Evolutionary conservation across 2,329 filamentous ascomycete genomes (phyloP).

Genomic region (Colletotrichum falcatum): DNA sequence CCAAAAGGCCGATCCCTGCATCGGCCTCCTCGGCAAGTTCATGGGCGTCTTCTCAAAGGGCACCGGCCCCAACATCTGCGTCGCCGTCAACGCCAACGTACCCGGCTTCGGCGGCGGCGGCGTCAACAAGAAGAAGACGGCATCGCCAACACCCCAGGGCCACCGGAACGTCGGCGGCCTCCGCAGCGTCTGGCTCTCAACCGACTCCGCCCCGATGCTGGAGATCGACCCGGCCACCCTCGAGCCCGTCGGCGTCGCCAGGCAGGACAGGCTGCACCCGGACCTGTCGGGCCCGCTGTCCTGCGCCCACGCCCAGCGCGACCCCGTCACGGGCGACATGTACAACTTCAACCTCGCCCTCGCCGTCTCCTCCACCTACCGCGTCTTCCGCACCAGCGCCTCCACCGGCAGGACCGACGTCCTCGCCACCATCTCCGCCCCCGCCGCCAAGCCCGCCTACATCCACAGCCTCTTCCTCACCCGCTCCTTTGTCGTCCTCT

Average conservation of each 20-base stretch:
- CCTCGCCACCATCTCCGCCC: constrained; percentile 72
- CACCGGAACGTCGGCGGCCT: constrained; percentile 44
- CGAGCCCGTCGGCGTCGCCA: constrained; percentile 75
- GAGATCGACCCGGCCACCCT: constrained; percentile 77
- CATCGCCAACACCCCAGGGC: background rate
- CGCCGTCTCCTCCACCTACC: constrained; percentile 69
- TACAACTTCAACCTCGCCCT: constrained; percentile 86
- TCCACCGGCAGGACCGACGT: constrained; percentile 75
- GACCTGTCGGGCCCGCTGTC: constrained; percentile 75
- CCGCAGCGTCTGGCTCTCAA: constrained; percentile 65
- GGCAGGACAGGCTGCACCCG: constrained; percentile 73
- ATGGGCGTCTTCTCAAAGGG: constrained; percentile 67
- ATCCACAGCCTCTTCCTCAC: constrained; percentile 88
- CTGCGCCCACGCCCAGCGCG: constrained; percentile 77
- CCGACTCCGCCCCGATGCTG: constrained; percentile 68
- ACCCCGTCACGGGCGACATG: constrained; percentile 78
- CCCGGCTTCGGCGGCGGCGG: constrained; percentile 59
- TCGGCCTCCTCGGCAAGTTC: constrained; percentile 78
- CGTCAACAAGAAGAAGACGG: background rate
- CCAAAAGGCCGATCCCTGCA: constrained; percentile 79
- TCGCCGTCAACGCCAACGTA: constrained; percentile 74
- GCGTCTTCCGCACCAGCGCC: constrained; percentile 75
- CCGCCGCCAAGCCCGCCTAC: constrained; percentile 68
- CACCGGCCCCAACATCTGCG: constrained; percentile 69
- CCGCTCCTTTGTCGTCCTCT: constrained; percentile 77